Base-by-base conservation (phyloP, 805 yeast genomes). In the Cyberlindnera nakhonratchasimensis region DNA sequence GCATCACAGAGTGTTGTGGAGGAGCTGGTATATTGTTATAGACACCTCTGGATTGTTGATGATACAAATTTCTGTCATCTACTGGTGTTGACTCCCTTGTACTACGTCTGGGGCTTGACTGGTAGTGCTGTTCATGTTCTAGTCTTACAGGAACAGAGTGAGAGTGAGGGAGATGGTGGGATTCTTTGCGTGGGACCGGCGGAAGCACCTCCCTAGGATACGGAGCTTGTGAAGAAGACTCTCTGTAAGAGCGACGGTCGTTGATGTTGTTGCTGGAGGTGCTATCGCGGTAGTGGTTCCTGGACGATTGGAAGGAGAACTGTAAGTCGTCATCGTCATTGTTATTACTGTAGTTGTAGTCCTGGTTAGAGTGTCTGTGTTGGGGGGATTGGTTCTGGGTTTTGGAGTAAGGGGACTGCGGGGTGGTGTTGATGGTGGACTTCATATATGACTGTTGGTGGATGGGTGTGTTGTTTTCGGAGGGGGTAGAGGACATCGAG, bases 251-350 rank as follows among this genome's bases (percentile, higher is more conserved):
- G n/a, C n/a, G 29, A 23, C 25, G 29, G 11, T 29, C n/a, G 16
- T 29, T 29, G 8, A 5, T 7, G 16, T 29, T 26, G 10, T 38
- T n/a, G n/a, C n/a, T n/a, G n/a, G n/a, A n/a, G n/a, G n/a, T n/a
- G n/a, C n/a, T n/a, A n/a, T n/a, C n/a, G n/a, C n/a, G 38, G 36
- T 58, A 58, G 45, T 52, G 51, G 17, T 39, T 44, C 22, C 42
- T 36, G 2, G 62, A 58, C 1, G 59, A 54, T 22, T 53, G 59
- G 34, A 58, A 58, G 36, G 61, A 57, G 50, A 58, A 58, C 28
- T 50, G 46, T 39, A 58, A 20, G 13, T 55, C 60, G 11, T 57
- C 58, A 8, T 45, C 48, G 12, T 30, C 33, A 14, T 31, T 6
- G 24, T 14, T 31, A 24, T 13, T 5, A 20, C 10, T 5, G n/a